Conservation (phyloP, 2,329 filamentous ascomycete genomes). For the Xylariaceae sp. region DNA sequence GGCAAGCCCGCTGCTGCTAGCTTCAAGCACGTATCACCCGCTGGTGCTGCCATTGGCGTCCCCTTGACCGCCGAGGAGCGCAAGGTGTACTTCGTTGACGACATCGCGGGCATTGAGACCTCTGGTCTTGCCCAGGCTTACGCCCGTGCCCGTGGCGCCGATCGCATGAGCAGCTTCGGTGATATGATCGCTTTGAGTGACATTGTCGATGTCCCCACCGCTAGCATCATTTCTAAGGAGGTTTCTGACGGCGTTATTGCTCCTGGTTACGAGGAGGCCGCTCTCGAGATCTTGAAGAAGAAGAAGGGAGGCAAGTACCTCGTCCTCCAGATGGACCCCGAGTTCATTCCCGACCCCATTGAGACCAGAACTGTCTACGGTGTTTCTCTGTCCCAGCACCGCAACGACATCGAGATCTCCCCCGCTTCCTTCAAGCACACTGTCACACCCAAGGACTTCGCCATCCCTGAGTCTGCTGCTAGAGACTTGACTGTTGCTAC, state of each 20-base stretch:
- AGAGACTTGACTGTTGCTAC: slow-evolving; percentile 92
- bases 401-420: slow-evolving; percentile 84
- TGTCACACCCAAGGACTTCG: slow-evolving; percentile 76
- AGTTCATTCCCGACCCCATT: slow-evolving; percentile 72
- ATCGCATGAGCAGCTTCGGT: slow-evolving; percentile 98
- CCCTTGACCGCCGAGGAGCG: slow-evolving; percentile 81
- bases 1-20: slow-evolving; percentile 86
- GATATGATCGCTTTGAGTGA: slow-evolving; percentile 93
- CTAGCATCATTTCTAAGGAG: slow-evolving; percentile 96
- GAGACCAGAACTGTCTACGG: slow-evolving; percentile 89
- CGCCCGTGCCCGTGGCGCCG: slow-evolving; percentile 87
- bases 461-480: slow-evolving; percentile 73
- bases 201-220: slow-evolving; percentile 83
- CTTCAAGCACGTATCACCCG: slow-evolving; percentile 98
- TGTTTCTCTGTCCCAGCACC: slow-evolving; percentile 79
- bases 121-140: slow-evolving; percentile 91
- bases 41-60: slow-evolving; percentile 88
- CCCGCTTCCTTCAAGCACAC: slow-evolving; percentile 80
- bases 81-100: slow-evolving; percentile 97
- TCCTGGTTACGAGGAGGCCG: slow-evolving; percentile 76
- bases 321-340: slow-evolving; percentile 87
- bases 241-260: slow-evolving; percentile 97
- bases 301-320: slow-evolving; percentile 99
- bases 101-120: slow-evolving; percentile 81
- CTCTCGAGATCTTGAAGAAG: slow-evolving; percentile 87